A percentile compares a stretch with the other conserved stretches of the same genome.
Evolutionary conservation across 805 yeast genomes (phyloP).

Genomic region (Candida patagonica): DNA sequence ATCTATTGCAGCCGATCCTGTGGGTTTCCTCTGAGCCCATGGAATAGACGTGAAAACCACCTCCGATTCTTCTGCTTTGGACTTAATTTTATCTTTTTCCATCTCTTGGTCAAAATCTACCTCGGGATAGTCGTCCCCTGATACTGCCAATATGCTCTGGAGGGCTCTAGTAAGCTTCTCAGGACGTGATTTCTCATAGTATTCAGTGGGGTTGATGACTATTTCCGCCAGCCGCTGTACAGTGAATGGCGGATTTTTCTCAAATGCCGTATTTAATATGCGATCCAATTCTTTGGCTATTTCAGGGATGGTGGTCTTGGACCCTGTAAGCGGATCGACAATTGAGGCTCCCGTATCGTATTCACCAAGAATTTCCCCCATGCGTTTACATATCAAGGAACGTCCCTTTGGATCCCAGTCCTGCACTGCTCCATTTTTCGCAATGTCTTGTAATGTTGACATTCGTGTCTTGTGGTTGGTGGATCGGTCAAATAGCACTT

Average conservation of each 20-base stretch:
- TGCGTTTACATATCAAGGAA: not conserved
- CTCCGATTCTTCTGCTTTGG: slow-evolving; percentile 17
- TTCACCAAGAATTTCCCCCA: not conserved
- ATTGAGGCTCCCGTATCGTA: not conserved
- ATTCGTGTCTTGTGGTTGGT: no score
- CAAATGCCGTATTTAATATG: slow-evolving; percentile 14
- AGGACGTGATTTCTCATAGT: slow-evolving; percentile 15
- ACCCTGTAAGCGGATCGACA: slow-evolving; percentile 18
- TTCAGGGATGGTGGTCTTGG: slow-evolving; percentile 9
- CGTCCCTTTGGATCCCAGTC: not conserved
- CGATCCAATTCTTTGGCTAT: slow-evolving; percentile 6
- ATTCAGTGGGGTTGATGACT: slow-evolving; percentile 20
- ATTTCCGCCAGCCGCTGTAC: slow-evolving; percentile 31
- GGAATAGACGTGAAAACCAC: slow-evolving; percentile 18
- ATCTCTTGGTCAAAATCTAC: slow-evolving; percentile 16
- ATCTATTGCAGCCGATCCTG: not conserved
- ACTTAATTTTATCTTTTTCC: slow-evolving; percentile 7
- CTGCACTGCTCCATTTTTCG: not conserved
- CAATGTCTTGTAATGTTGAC: not conserved
- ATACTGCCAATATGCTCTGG: slow-evolving; percentile 19
- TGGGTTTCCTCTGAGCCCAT: slow-evolving; percentile 9
- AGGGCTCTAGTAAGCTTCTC: slow-evolving; percentile 24
- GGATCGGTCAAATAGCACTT: no score
- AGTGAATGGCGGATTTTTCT: slow-evolving; percentile 30
- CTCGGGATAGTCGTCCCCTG: slow-evolving; percentile 18